Evolutionary conservation across 345 rosid species (phyloP).

Genomic region (Populus euphratica): DNA sequence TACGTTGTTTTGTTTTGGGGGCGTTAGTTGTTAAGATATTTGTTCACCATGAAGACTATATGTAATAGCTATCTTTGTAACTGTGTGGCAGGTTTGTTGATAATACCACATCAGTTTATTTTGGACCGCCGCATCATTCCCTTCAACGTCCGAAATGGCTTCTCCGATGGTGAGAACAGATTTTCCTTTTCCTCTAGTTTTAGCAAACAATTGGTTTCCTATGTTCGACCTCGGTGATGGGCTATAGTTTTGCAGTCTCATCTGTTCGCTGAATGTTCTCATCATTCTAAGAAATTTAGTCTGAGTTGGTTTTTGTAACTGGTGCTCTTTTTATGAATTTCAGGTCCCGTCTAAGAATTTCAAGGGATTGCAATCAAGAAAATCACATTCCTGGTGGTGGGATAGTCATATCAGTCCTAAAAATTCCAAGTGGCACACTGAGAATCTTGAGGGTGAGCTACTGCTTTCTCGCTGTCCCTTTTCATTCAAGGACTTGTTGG

Average conservation of each 20-base stretch:
- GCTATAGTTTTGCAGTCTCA: too few relatives aligned
- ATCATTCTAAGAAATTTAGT: background rate
- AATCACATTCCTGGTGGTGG: slow-evolving; percentile 40
- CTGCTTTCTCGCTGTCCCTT: background rate
- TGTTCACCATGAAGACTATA: background rate
- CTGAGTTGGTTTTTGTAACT: background rate
- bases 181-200: too few relatives aligned
- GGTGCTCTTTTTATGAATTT: background rate
- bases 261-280: background rate
- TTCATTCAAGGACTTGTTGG: too few relatives aligned
- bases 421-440: slow-evolving; percentile 45
- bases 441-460: slow-evolving; percentile 48
- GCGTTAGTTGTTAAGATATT: background rate
- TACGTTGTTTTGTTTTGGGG: background rate
- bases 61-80: background rate
- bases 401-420: slow-evolving; percentile 31
- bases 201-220: too few relatives aligned
- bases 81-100: background rate
- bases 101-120: background rate
- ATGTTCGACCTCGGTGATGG: background rate
- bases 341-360: slow-evolving; percentile 17
- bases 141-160: slow-evolving; percentile 13
- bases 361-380: slow-evolving; percentile 22
- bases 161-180: slow-evolving; percentile 16
- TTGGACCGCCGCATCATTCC: background rate